Evolutionary conservation across 2,329 filamentous ascomycete genomes (phyloP).

Genomic region (Orbilia quercus): DNA sequence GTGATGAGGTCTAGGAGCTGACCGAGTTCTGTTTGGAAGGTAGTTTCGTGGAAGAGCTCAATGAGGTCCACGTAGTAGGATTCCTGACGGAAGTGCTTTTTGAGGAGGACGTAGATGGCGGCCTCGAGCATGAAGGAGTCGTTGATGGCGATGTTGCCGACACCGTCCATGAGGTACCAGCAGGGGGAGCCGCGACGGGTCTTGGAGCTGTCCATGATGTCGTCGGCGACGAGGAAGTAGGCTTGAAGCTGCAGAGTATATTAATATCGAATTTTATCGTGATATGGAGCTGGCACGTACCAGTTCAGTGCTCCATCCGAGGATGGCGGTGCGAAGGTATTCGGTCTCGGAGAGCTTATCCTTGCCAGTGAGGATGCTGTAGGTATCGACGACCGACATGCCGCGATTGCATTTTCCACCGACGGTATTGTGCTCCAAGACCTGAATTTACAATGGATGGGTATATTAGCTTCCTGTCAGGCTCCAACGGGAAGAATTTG

Average conservation of each 20-base stretch:
- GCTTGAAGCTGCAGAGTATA: constrained; percentile 74
- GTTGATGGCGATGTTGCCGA: constrained; percentile 98
- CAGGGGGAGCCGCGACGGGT: constrained; percentile 93
- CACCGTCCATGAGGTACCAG: constrained; percentile 81
- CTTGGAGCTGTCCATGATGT: constrained; percentile 97
- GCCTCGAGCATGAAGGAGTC: constrained; percentile 96
- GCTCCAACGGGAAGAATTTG: constrained; percentile 27
- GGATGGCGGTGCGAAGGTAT: constrained; percentile 85
- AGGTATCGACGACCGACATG: constrained; percentile 95
- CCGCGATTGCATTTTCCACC: constrained; percentile 99
- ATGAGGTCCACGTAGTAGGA: constrained; percentile 88
- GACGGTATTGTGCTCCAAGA: constrained; percentile 83
- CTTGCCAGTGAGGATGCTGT: constrained; percentile 78
- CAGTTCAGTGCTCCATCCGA: constrained; percentile 98
- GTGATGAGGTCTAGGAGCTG: constrained; percentile 95
- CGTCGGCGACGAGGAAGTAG: constrained; percentile 98
- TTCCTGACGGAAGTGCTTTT: constrained; percentile 91
- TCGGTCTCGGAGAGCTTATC: constrained; percentile 79
- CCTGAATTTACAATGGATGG: no score
- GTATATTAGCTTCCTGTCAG: no score
- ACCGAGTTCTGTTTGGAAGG: constrained; percentile 93
- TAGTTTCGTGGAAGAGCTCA: constrained; percentile 94
- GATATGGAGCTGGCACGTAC: constrained; percentile 38
- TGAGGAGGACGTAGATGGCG: constrained; percentile 88
- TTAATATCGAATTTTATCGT: not conserved